Evolutionary conservation across 768 basidiomycete genomes (phyloP), one percentile per base, ranked within the genome.

Genomic region (Piloderma croceum): DNA sequence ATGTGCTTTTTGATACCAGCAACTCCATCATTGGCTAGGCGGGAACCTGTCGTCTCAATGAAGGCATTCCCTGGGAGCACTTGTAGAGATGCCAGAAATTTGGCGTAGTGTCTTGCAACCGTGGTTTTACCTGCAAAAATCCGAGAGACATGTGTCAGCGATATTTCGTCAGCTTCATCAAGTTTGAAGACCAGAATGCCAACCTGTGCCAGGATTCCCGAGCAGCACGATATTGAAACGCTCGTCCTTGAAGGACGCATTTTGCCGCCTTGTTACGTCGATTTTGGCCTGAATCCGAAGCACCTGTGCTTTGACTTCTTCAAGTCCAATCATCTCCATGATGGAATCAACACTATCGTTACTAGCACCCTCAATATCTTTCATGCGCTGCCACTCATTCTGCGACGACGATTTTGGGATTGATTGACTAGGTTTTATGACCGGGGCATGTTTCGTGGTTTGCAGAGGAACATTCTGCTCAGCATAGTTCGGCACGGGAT

Each of bases 141-240:
- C n/a, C n/a, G n/a, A n/a, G n/a, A n/a, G n/a, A n/a, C n/a, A n/a
- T n/a, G n/a, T n/a, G n/a, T n/a, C n/a, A n/a, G n/a, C n/a, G n/a
- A n/a, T n/a, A n/a, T n/a, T n/a, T 31, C 15, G 17, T 31, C 29
- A 31, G 29, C 10, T 10, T 31, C 10, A 31, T 10, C 10, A 15
- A 9, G 3, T 32, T 18, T 2, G 6, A 22, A 24, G 33, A 4
- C 48, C 5, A 5, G 10, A 31, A 10, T 20, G 35, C 58, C n/a
- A 34, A 72, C 71, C 70, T 45, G 72, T 71, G 10, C 70, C 70
- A 2, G 70, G 70, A 40, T 71, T 71, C 5, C 70, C 70, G 0
- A 71, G 62, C 7, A 71, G 46, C 13, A 55, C 57, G 12, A 67
- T 57, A 46, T 73, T 73, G 46, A 67, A 59, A 3, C 71, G 57